These are phyloP conservation scores for Apophysomyces trapeziformis DNA, from an alignment of 371 early-diverging fungal genomes.

Conservation along the genomic window DNA sequence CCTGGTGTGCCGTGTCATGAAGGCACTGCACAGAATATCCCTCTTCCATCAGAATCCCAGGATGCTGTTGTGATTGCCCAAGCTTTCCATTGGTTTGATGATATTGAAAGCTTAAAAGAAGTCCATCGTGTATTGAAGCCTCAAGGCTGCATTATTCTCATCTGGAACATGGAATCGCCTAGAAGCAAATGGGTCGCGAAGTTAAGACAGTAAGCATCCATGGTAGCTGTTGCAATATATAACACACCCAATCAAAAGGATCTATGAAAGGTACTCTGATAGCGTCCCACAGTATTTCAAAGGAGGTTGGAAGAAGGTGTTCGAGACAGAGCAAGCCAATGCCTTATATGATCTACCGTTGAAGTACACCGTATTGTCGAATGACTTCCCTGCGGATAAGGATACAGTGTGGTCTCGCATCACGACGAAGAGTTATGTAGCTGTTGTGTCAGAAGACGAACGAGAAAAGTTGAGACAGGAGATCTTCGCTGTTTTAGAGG, in stretches of 20 bases:
- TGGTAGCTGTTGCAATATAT: background rate
- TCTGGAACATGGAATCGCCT: constrained; percentile 58
- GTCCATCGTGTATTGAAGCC: constrained; percentile 52
- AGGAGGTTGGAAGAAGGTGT: constrained; percentile 42
- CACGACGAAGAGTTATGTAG: constrained; percentile 50
- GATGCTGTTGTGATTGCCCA: constrained; percentile 56
- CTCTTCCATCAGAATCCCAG: constrained; percentile 40
- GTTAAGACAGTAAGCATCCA: constrained; percentile 32
- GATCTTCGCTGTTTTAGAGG: constrained; percentile 29
- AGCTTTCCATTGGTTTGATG: constrained; percentile 66
- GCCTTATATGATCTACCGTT: constrained; percentile 30
- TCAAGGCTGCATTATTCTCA: constrained; percentile 41
- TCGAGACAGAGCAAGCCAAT: constrained; percentile 32
- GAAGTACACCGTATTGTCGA: constrained; percentile 23
- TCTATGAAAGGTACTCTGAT: constrained; percentile 38
- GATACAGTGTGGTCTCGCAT: constrained; percentile 40
- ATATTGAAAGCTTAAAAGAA: constrained; percentile 44
- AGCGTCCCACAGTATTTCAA: constrained; percentile 45
- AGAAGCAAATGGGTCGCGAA: constrained; percentile 42
- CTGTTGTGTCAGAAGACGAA: constrained; percentile 30
- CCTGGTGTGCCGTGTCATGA: constrained; percentile 35
- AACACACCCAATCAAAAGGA: constrained; percentile 12
- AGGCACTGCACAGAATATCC: constrained; percentile 53
- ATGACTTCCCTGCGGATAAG: constrained; percentile 22
- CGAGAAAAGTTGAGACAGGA: constrained; percentile 24